Evolutionary conservation across 306 rosid species (phyloP).

Genomic region (Inga leiocalycina): DNA sequence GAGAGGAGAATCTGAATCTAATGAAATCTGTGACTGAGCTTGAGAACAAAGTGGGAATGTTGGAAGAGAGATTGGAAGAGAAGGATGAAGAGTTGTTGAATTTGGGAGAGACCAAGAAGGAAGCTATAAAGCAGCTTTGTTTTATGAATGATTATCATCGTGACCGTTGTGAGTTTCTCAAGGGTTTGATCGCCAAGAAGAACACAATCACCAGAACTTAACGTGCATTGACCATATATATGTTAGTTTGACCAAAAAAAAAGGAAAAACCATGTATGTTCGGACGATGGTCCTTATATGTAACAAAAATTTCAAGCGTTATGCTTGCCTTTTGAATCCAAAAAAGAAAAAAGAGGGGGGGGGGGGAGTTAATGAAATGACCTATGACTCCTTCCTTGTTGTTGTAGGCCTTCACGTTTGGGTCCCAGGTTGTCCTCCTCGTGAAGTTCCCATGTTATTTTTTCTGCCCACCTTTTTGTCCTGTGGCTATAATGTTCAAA

Average conservation of each 20-base stretch:
- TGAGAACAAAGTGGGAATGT: slow-evolving; percentile 54
- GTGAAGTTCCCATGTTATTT: background rate
- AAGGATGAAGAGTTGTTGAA: slow-evolving; percentile 57
- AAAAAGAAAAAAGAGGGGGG: no score
- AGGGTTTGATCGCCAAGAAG: slow-evolving; percentile 35
- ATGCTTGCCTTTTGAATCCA: no score
- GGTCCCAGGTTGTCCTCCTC: background rate
- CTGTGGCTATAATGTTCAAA: no score
- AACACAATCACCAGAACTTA: slow-evolving; percentile 1
- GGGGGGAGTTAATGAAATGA: background rate
- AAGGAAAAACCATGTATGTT: no score
- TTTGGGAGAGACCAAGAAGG: slow-evolving; percentile 71
- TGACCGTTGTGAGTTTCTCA: slow-evolving; percentile 49
- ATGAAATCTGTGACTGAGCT: slow-evolving; percentile 46
- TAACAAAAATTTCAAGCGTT: no score
- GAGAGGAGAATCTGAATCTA: slow-evolving; percentile 63
- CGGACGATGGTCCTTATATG: no score
- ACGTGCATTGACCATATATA: background rate
- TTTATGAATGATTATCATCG: slow-evolving; percentile 68
- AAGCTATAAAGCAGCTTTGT: slow-evolving; percentile 83
- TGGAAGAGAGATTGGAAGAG: slow-evolving; percentile 56
- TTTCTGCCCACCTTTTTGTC: background rate
- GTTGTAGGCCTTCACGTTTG: background rate
- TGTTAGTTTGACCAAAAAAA: no score
- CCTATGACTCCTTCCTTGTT: background rate